phyloP scores from a whole-genome alignment of 495 filamentous ascomycete species.

The Penicillium malachiteum region DNA sequence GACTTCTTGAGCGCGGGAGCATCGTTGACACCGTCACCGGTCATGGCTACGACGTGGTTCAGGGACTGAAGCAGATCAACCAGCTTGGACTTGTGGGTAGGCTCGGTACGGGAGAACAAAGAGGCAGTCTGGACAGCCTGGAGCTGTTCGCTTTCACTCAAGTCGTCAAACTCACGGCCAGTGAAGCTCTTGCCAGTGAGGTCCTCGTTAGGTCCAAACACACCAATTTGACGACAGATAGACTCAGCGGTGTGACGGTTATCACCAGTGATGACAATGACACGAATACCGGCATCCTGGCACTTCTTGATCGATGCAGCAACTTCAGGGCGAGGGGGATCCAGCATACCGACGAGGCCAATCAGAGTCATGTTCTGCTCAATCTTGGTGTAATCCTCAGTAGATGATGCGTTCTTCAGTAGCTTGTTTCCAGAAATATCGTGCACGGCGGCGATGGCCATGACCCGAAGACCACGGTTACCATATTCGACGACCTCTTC shows the following conservation, averaged over 20 bases:
- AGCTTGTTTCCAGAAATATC: conserved; percentile 68
- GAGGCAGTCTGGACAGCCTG: conserved; percentile 81
- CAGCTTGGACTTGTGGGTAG: conserved; percentile 89
- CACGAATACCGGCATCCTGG: conserved; percentile 88
- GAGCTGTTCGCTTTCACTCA: conserved; percentile 76
- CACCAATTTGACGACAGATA: conserved; percentile 94
- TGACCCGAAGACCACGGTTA: conserved; percentile 89
- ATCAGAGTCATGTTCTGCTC: conserved; percentile 93
- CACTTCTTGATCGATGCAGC: conserved; percentile 82
- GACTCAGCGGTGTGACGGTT: conserved; percentile 97
- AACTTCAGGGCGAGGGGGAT: conserved; percentile 96
- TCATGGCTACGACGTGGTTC: conserved; percentile 98
- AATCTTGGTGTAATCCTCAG: conserved; percentile 77
- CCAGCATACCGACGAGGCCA: conserved; percentile 94
- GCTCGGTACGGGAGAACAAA: conserved; percentile 96
- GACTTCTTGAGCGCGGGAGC: conserved; percentile 97
- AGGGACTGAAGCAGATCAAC: conserved; percentile 93
- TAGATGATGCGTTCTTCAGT: conserved; percentile 71
- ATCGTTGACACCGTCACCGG: conserved; percentile 98
- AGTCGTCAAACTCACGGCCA: conserved; percentile 87
- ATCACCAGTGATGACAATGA: conserved; percentile 97
- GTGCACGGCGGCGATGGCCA: conserved; percentile 82
- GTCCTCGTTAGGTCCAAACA: conserved; percentile 82
- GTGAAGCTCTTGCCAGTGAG: conserved; percentile 91
- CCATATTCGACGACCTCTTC: conserved; percentile 85